A percentile compares a stretch with the other conserved stretches of the same genome.
Evolutionary conservation across 1,284 basidiomycete species (phyloP).

Genomic region (Ustilago curta): DNA sequence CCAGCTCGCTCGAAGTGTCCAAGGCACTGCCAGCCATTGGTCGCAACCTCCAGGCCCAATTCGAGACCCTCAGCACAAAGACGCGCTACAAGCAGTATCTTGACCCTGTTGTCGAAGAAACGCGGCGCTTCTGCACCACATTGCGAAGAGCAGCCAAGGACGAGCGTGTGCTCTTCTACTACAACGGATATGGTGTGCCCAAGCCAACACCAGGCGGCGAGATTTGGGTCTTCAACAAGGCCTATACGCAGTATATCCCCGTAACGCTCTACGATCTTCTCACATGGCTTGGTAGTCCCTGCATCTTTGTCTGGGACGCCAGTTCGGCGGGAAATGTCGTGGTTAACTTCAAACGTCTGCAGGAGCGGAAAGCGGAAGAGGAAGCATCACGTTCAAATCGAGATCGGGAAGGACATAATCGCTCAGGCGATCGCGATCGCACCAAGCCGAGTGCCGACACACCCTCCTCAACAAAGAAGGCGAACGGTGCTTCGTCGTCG

Average conservation of each 20-base stretch:
- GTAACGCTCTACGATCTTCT: constrained; percentile 93
- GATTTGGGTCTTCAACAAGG: constrained; percentile 98
- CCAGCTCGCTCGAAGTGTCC: constrained; percentile 80
- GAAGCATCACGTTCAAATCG: constrained; percentile 67
- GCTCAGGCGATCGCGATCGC: constrained; percentile 29
- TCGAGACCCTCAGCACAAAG: constrained; percentile 86
- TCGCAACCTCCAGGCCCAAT: constrained; percentile 92
- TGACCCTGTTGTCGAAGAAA: constrained; percentile 94
- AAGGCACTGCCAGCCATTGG: constrained; percentile 76
- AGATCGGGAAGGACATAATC: constrained; percentile 68
- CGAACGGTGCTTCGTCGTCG: constrained; percentile 18
- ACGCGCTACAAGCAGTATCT: constrained; percentile 76
- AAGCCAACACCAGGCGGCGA: constrained; percentile 96
- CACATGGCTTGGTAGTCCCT: constrained; percentile 84
- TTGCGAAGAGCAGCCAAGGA: constrained; percentile 90
- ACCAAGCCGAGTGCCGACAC: constrained; percentile 16
- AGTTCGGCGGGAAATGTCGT: constrained; percentile 94
- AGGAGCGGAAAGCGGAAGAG: constrained; percentile 86
- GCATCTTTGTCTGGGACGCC: constrained; percentile 99
- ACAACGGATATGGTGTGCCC: constrained; percentile 98
- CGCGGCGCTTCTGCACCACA: constrained; percentile 87
- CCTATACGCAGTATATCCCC: constrained; percentile 98
- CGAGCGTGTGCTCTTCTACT: constrained; percentile 95
- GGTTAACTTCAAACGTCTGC: constrained; percentile 88
- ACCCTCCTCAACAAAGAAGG: constrained; percentile 23